Evolutionary conservation across 2,329 filamentous ascomycete genomes (phyloP).

Genomic region (Xylaria polymorpha): DNA sequence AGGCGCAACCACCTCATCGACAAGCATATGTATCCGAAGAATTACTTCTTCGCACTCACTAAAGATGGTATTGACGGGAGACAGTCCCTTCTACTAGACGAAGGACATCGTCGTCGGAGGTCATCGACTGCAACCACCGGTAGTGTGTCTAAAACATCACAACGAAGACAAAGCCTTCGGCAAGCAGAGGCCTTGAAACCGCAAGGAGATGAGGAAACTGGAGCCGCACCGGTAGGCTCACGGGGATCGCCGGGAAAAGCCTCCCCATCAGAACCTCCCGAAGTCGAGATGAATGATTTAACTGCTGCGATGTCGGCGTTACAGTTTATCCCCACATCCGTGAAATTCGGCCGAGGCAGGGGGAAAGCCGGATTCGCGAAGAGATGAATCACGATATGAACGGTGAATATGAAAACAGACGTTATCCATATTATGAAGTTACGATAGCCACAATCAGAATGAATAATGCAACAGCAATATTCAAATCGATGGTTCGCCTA

Average conservation of each 20-base stretch:
- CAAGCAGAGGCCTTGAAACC: conserved; percentile 39
- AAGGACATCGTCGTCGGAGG: conserved; percentile 60
- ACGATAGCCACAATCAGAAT: conserved; percentile 24
- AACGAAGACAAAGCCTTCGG: conserved; percentile 48
- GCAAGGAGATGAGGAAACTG: conserved; percentile 28
- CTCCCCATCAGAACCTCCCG: conserved; percentile 47
- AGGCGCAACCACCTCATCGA: conserved; percentile 89
- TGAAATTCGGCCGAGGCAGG: conserved; percentile 72
- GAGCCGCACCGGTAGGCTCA: conserved; percentile 12
- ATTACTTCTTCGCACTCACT: conserved; percentile 88
- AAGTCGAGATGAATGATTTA: conserved; percentile 71
- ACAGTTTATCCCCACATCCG: conserved; percentile 74
- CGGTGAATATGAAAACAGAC: conserved; percentile 10
- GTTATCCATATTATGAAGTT: conserved; percentile 36
- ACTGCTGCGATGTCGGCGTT: conserved; percentile 76
- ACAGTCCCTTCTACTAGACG: conserved; percentile 78
- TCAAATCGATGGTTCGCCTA: background rate
- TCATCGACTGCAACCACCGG: conserved; percentile 56
- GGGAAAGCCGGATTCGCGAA: conserved; percentile 65
- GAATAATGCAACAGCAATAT: conserved; percentile 6
- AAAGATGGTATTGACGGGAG: conserved; percentile 90
- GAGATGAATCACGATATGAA: conserved; percentile 48
- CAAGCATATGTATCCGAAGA: conserved; percentile 90
- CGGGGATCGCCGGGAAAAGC: conserved; percentile 34
- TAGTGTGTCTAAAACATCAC: conserved; percentile 42